Conservation (phyloP, 441 rosid genomes). For the Metrosideros polymorpha region DNA sequence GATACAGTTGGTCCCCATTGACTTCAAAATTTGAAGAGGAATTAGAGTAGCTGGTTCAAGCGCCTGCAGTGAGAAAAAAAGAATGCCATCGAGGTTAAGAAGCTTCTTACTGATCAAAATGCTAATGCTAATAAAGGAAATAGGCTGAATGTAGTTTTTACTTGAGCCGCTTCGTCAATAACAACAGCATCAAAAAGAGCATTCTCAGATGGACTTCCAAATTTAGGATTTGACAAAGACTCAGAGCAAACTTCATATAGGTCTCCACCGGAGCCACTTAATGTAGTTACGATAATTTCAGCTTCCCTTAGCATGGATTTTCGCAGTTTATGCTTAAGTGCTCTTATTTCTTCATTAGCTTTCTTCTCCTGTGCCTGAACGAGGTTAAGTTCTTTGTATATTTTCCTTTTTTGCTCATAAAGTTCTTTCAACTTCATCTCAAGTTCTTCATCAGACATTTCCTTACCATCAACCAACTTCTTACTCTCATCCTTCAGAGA, state of each 20-base stretch:
- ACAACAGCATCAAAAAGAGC: slow-evolving; percentile 91
- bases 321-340: slow-evolving; percentile 66
- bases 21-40: slow-evolving; percentile 93
- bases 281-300: slow-evolving; percentile 87
- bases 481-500: slow-evolving; percentile 35
- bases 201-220: slow-evolving; percentile 69
- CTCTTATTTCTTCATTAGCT: slow-evolving; percentile 60
- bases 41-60: slow-evolving; percentile 98
- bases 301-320: slow-evolving; percentile 85
- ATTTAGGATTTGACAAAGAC: slow-evolving; percentile 58
- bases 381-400: slow-evolving; percentile 78
- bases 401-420: slow-evolving; percentile 82
- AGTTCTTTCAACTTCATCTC: slow-evolving; percentile 58
- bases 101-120: slow-evolving; percentile 1
- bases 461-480: slow-evolving; percentile 41
- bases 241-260: slow-evolving; percentile 91
- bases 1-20: slow-evolving; percentile 77
- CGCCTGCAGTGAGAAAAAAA: slow-evolving; percentile 49
- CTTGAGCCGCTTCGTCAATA: slow-evolving; percentile 99
- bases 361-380: slow-evolving; percentile 83
- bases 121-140: neutral
- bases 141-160: slow-evolving; percentile 17
- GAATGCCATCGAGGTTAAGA: slow-evolving; percentile 7
- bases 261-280: slow-evolving; percentile 99
- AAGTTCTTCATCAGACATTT: slow-evolving; percentile 64